Percentiles rank a stretch among this genome's conserved stretches.
Evolutionary conservation across 2,329 filamentous ascomycete species (phyloP).

Genomic region (Didymella segeticola): DNA sequence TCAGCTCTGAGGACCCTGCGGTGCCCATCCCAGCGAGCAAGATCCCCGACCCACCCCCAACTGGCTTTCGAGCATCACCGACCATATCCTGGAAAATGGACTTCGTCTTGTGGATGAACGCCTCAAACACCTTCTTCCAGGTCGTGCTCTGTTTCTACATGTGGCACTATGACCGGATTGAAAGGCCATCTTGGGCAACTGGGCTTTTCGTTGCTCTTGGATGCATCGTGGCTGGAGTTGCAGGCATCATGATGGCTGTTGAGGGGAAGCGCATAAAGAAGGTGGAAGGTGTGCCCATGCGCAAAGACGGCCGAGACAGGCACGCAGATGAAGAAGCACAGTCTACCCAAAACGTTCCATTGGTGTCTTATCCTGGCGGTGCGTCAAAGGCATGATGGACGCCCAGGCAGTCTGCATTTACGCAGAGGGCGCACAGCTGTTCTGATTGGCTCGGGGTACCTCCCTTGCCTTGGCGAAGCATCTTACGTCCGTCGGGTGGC

Average conservation of each 20-base stretch:
- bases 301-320: slow-evolving; percentile 30
- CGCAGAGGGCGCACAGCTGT: not conserved
- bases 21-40: slow-evolving; percentile 70
- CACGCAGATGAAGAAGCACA: slow-evolving; percentile 33
- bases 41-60: slow-evolving; percentile 72
- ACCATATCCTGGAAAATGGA: slow-evolving; percentile 79
- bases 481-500: slow-evolving; percentile 8
- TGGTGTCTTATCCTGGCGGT: slow-evolving; percentile 24
- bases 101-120: slow-evolving; percentile 78
- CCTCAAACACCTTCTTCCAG: slow-evolving; percentile 81
- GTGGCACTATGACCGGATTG: slow-evolving; percentile 78
- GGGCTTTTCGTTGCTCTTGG: slow-evolving; percentile 79
- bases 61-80: slow-evolving; percentile 71
- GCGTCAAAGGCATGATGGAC: slow-evolving; percentile 32
- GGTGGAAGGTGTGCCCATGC: slow-evolving; percentile 46
- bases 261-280: slow-evolving; percentile 65
- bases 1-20: slow-evolving; percentile 50
- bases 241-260: slow-evolving; percentile 72
- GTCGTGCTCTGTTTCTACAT: slow-evolving; percentile 76
- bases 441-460: slow-evolving; percentile 15
- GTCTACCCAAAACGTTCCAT: slow-evolving; percentile 25
- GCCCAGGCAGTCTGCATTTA: slow-evolving; percentile 22
- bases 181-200: slow-evolving; percentile 80
- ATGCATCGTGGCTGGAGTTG: slow-evolving; percentile 71
- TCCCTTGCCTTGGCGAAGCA: not conserved